phyloP scores from a whole-genome alignment of 345 rosid genomes.

The Linum lewisii region DNA sequence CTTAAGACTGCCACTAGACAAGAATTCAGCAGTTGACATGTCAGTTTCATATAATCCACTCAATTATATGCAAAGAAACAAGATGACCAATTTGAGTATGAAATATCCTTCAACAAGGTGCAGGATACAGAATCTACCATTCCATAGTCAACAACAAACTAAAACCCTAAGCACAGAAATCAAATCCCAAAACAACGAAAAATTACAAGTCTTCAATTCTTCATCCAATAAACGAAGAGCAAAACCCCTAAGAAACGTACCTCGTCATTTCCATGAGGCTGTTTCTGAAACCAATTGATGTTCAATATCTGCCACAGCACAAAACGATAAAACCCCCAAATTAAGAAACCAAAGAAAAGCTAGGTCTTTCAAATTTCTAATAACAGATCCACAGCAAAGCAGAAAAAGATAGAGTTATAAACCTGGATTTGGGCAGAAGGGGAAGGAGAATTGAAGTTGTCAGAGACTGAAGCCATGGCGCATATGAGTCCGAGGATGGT shows the following conservation, averaged over 20 bases:
- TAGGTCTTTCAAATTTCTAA: conserved; percentile 2
- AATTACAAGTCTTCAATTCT: too few species aligned
- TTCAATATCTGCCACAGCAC: conserved; percentile 54
- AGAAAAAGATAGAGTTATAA: neutral
- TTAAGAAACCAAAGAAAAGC: neutral
- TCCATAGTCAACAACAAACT: too few species aligned
- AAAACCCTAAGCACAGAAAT: too few species aligned
- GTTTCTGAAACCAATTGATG: conserved; percentile 83
- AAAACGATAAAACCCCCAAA: neutral
- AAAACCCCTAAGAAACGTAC: conserved; percentile 22
- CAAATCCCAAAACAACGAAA: too few species aligned
- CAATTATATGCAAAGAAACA: too few species aligned
- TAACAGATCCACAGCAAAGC: conserved; percentile 5
- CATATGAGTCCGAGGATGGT: conserved; percentile 83
- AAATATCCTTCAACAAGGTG: too few species aligned
- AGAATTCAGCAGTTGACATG: neutral
- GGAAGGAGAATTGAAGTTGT: conserved; percentile 65
- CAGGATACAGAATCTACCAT: too few species aligned
- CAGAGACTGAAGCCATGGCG: conserved; percentile 71
- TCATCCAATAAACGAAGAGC: neutral
- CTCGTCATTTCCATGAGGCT: conserved; percentile 86
- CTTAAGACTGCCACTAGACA: neutral
- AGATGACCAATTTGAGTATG: too few species aligned
- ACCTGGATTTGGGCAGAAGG: conserved; percentile 91
- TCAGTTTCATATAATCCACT: neutral